Evolutionary conservation across 164 flowering plant genomes (phyloP).

Genomic region (Aristolochia contorta): DNA sequence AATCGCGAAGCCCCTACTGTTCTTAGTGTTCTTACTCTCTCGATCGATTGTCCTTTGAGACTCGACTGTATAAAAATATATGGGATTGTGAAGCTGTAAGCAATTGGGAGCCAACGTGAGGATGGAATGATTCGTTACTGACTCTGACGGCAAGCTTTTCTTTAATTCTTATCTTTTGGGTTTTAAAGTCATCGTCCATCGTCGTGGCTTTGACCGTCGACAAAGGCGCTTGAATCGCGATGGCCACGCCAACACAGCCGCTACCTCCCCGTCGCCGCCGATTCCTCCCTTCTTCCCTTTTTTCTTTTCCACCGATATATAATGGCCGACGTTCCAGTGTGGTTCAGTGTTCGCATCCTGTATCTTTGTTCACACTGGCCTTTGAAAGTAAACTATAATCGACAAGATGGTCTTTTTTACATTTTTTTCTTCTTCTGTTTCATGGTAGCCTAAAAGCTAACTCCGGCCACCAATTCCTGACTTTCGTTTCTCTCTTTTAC

Average conservation of each 20-base stretch:
- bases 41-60: too few relatives aligned
- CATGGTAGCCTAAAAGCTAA: too few relatives aligned
- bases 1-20: too few relatives aligned
- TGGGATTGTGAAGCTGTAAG: neutral
- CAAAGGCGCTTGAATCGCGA: neutral
- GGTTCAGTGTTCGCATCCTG: neutral
- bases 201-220: constrained; percentile 5
- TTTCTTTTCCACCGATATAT: too few relatives aligned
- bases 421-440: too few relatives aligned
- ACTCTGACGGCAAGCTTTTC: neutral
- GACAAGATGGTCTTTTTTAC: too few relatives aligned
- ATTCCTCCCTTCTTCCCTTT: neutral
- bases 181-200: neutral
- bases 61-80: neutral
- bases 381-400: too few relatives aligned
- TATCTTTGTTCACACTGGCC: too few relatives aligned
- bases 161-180: neutral
- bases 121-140: constrained; percentile 11
- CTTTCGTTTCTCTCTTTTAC: too few relatives aligned
- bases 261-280: constrained; percentile 4
- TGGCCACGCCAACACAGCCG: neutral
- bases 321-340: too few relatives aligned
- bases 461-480: too few relatives aligned
- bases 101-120: constrained; percentile 4
- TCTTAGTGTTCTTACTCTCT: too few relatives aligned